Evolutionary conservation across 345 rosid species (phyloP).

Genomic region (Euphorbia peplus): DNA sequence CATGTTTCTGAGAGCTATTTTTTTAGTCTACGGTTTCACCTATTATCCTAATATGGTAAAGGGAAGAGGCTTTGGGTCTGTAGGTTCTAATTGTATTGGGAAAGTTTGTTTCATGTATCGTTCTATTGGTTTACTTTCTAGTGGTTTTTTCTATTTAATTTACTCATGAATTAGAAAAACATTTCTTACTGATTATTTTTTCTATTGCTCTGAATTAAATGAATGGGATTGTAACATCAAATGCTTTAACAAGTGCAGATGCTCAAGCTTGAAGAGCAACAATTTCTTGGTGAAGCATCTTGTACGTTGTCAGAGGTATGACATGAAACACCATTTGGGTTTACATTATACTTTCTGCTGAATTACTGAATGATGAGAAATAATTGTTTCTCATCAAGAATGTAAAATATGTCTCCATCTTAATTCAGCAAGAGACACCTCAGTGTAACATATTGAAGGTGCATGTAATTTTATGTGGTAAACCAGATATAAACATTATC

Average conservation of each 20-base stretch:
- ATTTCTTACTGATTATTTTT: background rate
- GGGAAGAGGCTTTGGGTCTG: background rate
- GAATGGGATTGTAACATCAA: slow-evolving; percentile 9
- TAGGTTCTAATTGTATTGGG: background rate
- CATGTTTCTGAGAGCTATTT: background rate
- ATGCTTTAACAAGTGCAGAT: slow-evolving; percentile 40
- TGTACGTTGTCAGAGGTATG: slow-evolving; percentile 60
- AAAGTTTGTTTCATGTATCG: background rate
- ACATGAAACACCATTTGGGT: slow-evolving; percentile 7
- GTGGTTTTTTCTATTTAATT: background rate
- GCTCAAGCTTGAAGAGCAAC: slow-evolving; percentile 73
- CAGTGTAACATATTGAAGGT: background rate
- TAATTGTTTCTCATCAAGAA: background rate
- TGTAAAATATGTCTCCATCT: background rate
- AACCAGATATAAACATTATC: background rate
- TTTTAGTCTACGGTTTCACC: background rate
- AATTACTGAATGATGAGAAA: background rate
- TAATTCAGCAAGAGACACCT: background rate
- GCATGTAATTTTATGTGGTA: background rate
- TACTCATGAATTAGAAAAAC: background rate
- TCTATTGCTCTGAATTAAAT: background rate
- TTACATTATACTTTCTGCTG: slow-evolving; percentile 11
- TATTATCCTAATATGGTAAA: background rate
- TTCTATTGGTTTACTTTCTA: background rate
- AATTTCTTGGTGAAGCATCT: slow-evolving; percentile 67